These are phyloP conservation scores for Wickerhamiella dianesei DNA, from an alignment of 805 yeast genomes.

Conservation along the genomic window DNA sequence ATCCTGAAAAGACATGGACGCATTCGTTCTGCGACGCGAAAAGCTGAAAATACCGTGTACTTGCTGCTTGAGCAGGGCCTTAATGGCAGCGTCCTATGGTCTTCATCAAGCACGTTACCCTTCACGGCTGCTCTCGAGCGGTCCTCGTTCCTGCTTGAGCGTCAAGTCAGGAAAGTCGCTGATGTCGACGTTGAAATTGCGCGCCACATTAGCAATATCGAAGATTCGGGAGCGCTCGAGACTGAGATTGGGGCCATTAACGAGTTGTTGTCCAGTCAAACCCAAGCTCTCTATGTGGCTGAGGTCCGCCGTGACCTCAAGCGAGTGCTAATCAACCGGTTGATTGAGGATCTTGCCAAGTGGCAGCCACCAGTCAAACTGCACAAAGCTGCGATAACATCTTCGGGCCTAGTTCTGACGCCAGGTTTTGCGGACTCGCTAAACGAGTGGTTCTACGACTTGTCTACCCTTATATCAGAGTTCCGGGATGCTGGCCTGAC, in stretches of 20 bases:
- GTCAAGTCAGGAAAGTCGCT: neutral
- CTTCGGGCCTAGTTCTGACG: neutral
- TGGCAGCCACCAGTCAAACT: neutral
- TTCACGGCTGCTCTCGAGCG: slow-evolving; percentile 1
- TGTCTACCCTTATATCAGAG: neutral
- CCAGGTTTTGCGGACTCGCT: neutral
- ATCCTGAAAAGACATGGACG: neutral
- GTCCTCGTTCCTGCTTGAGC: neutral
- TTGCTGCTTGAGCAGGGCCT: neutral
- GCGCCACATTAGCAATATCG: neutral
- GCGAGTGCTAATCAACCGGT: neutral
- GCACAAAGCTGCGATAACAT: neutral
- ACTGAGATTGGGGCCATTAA: neutral
- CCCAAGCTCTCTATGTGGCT: neutral
- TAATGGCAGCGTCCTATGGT: neutral
- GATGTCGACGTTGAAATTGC: neutral
- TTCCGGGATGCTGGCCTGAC: neutral
- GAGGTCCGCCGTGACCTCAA: neutral
- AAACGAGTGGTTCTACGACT: neutral
- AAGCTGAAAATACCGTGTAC: neutral
- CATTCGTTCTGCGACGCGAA: neutral
- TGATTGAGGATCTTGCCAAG: neutral
- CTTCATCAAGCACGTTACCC: neutral
- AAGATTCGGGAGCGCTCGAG: neutral
- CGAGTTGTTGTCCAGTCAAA: neutral